Evolutionary conservation across 2,329 filamentous ascomycete genomes (phyloP).

Genomic region (Neonectria sp.): DNA sequence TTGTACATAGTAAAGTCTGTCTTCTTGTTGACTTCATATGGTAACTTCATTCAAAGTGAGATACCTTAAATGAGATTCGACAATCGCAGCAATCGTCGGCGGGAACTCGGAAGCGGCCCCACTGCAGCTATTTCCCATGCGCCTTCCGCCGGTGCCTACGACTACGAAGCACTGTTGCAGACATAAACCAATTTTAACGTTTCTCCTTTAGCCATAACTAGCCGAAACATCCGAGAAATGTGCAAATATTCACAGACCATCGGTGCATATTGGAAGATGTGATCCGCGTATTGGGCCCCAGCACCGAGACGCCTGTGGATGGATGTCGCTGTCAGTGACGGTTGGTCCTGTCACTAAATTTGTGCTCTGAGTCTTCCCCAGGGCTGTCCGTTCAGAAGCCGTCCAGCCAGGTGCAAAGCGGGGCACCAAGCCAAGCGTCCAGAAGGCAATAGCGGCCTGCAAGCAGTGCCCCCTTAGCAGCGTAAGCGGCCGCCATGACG

Average conservation of each 20-base stretch:
- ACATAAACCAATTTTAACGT: background rate
- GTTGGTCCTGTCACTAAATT: slow-evolving; percentile 21
- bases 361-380: background rate
- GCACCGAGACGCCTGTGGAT: background rate
- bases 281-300: background rate
- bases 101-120: background rate
- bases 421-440: slow-evolving; percentile 36
- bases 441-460: slow-evolving; percentile 36
- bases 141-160: background rate
- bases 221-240: background rate
- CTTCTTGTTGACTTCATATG: background rate
- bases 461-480: slow-evolving; percentile 45
- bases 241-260: background rate
- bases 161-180: background rate
- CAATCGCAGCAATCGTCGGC: background rate
- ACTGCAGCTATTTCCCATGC: background rate
- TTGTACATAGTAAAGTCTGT: too few species aligned
- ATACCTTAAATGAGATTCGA: background rate
- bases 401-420: slow-evolving; percentile 31
- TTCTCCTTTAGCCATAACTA: background rate
- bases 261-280: background rate
- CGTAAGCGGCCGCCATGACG: slow-evolving; percentile 48
- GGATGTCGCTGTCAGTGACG: background rate
- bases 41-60: background rate
- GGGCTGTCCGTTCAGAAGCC: too few species aligned